A percentile compares a stretch with the other conserved stretches of the same genome.
Evolutionary conservation across 805 yeast genomes (phyloP).

Genomic region (Schwanniomyces yamadae): DNA sequence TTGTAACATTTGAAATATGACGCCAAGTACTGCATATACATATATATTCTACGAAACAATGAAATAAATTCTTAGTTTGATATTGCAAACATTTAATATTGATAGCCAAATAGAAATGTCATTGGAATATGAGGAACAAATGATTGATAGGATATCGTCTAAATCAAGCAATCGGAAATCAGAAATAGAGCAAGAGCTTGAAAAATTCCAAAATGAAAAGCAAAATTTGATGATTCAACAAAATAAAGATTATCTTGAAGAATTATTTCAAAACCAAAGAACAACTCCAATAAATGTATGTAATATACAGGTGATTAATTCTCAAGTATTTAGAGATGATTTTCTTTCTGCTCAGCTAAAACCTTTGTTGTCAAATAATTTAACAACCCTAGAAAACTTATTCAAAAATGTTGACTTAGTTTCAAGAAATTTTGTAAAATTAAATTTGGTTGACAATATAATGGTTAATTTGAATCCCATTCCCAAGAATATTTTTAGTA

Average conservation of each 20-base stretch:
- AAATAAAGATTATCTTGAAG: slow-evolving; percentile 30
- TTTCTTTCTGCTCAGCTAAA: slow-evolving; percentile 48
- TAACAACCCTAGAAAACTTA: slow-evolving; percentile 40
- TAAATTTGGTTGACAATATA: slow-evolving; percentile 45
- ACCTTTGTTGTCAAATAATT: slow-evolving; percentile 42
- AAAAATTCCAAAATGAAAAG: slow-evolving; percentile 24
- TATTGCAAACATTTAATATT: too few species aligned
- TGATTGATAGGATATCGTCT: slow-evolving; percentile 29
- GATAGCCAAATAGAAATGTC: slow-evolving; percentile 23
- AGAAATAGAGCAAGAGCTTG: slow-evolving; percentile 26
- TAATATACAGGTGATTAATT: slow-evolving; percentile 49
- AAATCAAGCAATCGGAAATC: slow-evolving; percentile 8
- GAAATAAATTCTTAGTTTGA: too few species aligned
- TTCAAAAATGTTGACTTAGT: slow-evolving; percentile 43
- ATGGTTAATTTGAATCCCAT: slow-evolving; percentile 28
- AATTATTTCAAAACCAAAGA: slow-evolving; percentile 30
- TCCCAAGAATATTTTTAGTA: slow-evolving; percentile 20
- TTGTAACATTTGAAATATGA: too few species aligned
- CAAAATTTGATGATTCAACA: slow-evolving; percentile 33
- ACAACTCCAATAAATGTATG: slow-evolving; percentile 43
- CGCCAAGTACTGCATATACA: too few species aligned
- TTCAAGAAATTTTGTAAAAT: slow-evolving; percentile 42
- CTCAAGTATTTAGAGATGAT: slow-evolving; percentile 43
- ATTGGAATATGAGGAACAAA: slow-evolving; percentile 28
- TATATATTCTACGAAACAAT: too few species aligned